Base-by-base conservation (phyloP, 2,329 filamentous ascomycete species). In the Sclerotinia spermophila region DNA sequence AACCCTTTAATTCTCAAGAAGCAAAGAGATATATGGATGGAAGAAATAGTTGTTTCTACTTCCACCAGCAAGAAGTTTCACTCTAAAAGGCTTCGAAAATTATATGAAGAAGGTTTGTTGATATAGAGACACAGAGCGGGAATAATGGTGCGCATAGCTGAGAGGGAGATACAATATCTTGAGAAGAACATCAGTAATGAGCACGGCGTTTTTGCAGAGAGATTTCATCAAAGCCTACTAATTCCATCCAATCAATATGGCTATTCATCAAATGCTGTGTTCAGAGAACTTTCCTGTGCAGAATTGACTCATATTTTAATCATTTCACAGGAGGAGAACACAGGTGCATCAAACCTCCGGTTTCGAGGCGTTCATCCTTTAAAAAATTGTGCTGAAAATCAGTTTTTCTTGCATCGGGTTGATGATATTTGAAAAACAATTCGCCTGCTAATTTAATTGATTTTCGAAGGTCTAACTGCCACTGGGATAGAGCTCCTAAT, bases 21-120 rank as follows among this genome's bases (percentile, higher is more conserved):
- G 11, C 24, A 5, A 6, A 10, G 24, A 15, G 27, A 15, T n/a
- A 4, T 15, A 27, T 15, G 11, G 7, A 51, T 24, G 10, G 6
- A 13, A 48, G 24, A 48, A 0, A 7, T 44, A 19, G 5, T 19
- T 3, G 3, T 2, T 13, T 48, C 4, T 3, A n/a, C 6, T 0
- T 2, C 24, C 10, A 13, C 24, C 1, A 15, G 1, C 48, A n/a
- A 27, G 15, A 51, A 51, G 24, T 5, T 51, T 51, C 48, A 27
- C 27, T 27, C 24, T 15, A 7, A n/a, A 13, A 15, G 48, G 15
- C 24, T 3, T 27, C 24, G 24, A 51, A n/a, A n/a, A n/a, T n/a
- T n/a, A n/a, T n/a, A n/a, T n/a, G n/a, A n/a, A n/a, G n/a, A n/a
- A n/a, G n/a, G n/a, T n/a, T n/a, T n/a, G n/a, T n/a, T n/a, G n/a